phyloP scores from a whole-genome alignment of 257 asterid species.

The Ehretia macrophylla region DNA sequence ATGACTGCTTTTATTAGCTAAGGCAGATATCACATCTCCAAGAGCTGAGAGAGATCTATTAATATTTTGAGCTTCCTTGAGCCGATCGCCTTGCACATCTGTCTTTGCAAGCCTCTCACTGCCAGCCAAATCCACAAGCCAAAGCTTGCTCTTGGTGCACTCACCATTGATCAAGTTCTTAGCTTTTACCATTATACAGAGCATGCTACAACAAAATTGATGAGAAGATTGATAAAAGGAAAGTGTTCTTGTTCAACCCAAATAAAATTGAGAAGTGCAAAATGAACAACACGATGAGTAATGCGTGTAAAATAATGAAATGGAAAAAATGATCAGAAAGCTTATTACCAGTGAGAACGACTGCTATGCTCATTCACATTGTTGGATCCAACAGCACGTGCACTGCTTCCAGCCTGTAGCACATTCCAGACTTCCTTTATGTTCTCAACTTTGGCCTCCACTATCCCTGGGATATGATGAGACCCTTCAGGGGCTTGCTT shows the following conservation, averaged over 20 bases:
- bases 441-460: slow-evolving; percentile 80
- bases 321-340: slow-evolving; percentile 5
- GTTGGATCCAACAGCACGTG: slow-evolving; percentile 91
- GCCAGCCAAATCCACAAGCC: slow-evolving; percentile 99
- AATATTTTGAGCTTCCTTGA: slow-evolving; percentile 98
- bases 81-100: slow-evolving; percentile 94
- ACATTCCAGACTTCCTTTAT: slow-evolving; percentile 83
- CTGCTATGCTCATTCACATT: slow-evolving; percentile 97
- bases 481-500: slow-evolving; percentile 92
- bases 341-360: slow-evolving; percentile 95
- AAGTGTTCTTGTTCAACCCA: background rate
- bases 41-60: slow-evolving; percentile 98
- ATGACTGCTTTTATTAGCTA: slow-evolving; percentile 95
- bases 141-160: slow-evolving; percentile 91
- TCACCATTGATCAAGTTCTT: slow-evolving; percentile 69
- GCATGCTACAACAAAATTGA: slow-evolving; percentile 57
- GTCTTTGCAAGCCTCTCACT: slow-evolving; percentile 98
- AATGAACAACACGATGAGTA: background rate
- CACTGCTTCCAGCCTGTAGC: slow-evolving; percentile 89
- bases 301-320: background rate
- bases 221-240: background rate
- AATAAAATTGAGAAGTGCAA: background rate
- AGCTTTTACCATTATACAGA: slow-evolving; percentile 77
- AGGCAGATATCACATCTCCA: slow-evolving; percentile 92
- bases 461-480: slow-evolving; percentile 90